These are phyloP conservation scores for Rhizophagus clarus DNA, from an alignment of 192 early-diverging fungal species.

Conservation along the genomic window DNA sequence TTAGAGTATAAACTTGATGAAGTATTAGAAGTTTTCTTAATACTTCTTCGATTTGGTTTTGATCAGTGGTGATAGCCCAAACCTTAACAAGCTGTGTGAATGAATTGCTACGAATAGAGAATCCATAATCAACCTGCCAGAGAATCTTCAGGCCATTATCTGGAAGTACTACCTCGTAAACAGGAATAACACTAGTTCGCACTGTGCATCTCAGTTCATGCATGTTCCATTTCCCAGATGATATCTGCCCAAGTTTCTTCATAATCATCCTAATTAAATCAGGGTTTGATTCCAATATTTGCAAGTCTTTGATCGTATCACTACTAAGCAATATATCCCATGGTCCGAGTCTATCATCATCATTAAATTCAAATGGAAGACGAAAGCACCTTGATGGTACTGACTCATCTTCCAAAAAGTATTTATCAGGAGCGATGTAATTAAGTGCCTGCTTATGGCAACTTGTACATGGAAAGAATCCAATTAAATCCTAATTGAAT, in stretches of 20 bases:
- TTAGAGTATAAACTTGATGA: conserved; percentile 1
- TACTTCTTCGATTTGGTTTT: neutral
- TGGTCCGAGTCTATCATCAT: conserved; percentile 13
- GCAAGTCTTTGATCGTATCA: conserved; percentile 17
- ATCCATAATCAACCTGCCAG: conserved; percentile 25
- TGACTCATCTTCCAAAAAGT: neutral
- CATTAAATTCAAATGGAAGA: conserved; percentile 28
- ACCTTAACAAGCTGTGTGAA: conserved; percentile 11
- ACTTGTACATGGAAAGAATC: conserved; percentile 9
- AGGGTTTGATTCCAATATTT: neutral
- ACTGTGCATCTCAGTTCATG: neutral
- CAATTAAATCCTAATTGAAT: conserved; percentile 6
- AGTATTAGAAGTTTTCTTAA: conserved; percentile 10
- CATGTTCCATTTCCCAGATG: conserved; percentile 15
- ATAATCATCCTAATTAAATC: neutral
- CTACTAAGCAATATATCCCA: conserved; percentile 25
- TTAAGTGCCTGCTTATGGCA: conserved; percentile 4
- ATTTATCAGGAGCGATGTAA: conserved; percentile 3
- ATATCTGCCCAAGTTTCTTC: conserved; percentile 19
- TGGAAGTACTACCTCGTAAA: conserved; percentile 3
- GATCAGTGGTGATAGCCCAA: conserved; percentile 3
- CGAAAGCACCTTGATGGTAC: neutral
- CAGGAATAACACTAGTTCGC: neutral
- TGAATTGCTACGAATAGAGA: neutral
- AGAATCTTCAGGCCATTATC: neutral